phyloP scores from a whole-genome alignment of 208 protist species.

The Tritrichomonas musculus region DNA sequence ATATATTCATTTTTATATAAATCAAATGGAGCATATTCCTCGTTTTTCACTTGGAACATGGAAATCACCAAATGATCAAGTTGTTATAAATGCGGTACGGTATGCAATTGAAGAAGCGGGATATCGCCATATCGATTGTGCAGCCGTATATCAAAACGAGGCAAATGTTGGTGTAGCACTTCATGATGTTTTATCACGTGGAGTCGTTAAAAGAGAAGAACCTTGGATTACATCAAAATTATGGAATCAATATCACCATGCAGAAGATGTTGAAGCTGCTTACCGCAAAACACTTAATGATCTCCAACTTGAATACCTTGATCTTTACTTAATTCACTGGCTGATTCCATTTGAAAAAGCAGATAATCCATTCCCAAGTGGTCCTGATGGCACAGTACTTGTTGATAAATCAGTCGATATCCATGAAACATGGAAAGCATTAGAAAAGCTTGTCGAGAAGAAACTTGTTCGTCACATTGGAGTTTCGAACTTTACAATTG shows the following conservation, averaged over 20 bases:
- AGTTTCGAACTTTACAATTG: not conserved
- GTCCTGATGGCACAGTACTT: too few relatives aligned
- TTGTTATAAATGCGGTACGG: not conserved
- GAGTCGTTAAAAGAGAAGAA: not conserved
- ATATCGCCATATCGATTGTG: not conserved
- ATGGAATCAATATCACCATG: not conserved
- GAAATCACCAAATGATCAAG: not conserved
- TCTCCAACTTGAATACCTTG: slow-evolving; percentile 64
- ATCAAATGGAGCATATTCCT: not conserved
- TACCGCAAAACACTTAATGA: not conserved
- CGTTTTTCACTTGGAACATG: not conserved
- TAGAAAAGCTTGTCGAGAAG: slow-evolving; percentile 8
- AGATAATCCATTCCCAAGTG: not conserved
- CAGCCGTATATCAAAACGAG: not conserved
- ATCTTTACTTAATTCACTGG: slow-evolving; percentile 88
- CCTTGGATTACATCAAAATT: slow-evolving; percentile 4
- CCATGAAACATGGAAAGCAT: slow-evolving; percentile 34
- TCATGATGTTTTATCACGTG: not conserved
- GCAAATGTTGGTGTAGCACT: not conserved
- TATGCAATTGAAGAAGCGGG: slow-evolving; percentile 8
- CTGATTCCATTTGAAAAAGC: slow-evolving; percentile 59
- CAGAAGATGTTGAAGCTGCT: not conserved
- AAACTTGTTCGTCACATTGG: not conserved
- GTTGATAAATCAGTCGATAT: too few relatives aligned
- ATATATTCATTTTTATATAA: too few relatives aligned